phyloP scores from a whole-genome alignment of 805 yeast species.

The Clavispora fructus region DNA sequence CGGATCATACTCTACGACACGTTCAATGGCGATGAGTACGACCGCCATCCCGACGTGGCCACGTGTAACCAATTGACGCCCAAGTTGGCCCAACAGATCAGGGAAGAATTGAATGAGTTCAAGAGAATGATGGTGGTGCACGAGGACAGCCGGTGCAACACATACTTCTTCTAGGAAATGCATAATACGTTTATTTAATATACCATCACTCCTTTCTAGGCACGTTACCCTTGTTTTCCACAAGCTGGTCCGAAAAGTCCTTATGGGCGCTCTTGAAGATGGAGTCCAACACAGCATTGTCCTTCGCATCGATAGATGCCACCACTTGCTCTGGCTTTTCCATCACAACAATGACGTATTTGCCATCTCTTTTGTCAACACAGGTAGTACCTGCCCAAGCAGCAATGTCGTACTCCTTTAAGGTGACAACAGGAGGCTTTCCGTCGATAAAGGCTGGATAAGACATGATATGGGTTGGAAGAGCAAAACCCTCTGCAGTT shows the following conservation, averaged over 20 bases:
- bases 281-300: conserved; percentile 33
- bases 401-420: conserved; percentile 46
- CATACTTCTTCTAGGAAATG: conserved; percentile 63
- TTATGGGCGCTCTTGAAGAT: conserved; percentile 45
- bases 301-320: conserved; percentile 36
- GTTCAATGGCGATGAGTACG: conserved; percentile 77
- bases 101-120: conserved; percentile 75
- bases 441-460: conserved; percentile 43
- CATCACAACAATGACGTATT: conserved; percentile 43
- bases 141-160: conserved; percentile 68
- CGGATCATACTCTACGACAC: conserved; percentile 82
- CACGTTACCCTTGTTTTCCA: conserved; percentile 11
- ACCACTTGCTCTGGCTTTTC: conserved; percentile 39
- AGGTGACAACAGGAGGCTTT: conserved; percentile 42
- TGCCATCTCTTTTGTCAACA: conserved; percentile 33
- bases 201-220: conserved; percentile 7
- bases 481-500: background rate
- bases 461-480: conserved; percentile 2
- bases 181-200: background rate
- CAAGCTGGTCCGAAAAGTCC: conserved; percentile 16
- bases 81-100: conserved; percentile 75
- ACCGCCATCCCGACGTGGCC: conserved; percentile 87
- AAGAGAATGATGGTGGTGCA: conserved; percentile 83
- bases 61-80: conserved; percentile 93
- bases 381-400: conserved; percentile 49